These are phyloP conservation scores for Stephania cephalantha DNA, from an alignment of 164 flowering plant species.

Conservation along the genomic window DNA sequence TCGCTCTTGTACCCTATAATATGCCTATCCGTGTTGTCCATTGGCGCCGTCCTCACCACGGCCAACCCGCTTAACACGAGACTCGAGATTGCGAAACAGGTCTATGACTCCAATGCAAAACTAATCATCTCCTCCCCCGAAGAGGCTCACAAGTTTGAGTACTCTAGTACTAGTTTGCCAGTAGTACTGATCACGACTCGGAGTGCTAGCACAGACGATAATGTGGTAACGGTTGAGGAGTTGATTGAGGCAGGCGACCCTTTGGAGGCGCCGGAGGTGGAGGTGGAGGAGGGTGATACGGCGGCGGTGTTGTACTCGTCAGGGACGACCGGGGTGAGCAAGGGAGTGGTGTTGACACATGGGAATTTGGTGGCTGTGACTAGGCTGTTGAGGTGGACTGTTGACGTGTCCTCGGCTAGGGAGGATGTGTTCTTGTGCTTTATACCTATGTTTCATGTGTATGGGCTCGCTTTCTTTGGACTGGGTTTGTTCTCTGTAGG, in stretches of 20 bases:
- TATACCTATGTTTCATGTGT: constrained; percentile 77
- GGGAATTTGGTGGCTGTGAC: constrained; percentile 45
- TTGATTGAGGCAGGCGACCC: constrained; percentile 42
- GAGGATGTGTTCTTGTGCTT: constrained; percentile 50
- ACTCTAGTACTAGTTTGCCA: constrained; percentile 27
- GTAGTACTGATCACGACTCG: constrained; percentile 26
- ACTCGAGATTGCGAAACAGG: constrained; percentile 52
- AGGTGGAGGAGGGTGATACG: constrained; percentile 35
- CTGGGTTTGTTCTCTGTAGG: constrained; percentile 43
- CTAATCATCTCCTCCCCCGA: constrained; percentile 47
- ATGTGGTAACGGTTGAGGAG: constrained; percentile 38
- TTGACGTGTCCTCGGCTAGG: constrained; percentile 21
- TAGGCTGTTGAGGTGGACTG: constrained; percentile 44
- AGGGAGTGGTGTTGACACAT: constrained; percentile 66
- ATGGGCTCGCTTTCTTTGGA: constrained; percentile 58
- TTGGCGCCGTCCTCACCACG: constrained; percentile 60
- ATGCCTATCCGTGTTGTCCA: constrained; percentile 53
- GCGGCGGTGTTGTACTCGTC: constrained; percentile 75
- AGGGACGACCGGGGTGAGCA: constrained; percentile 78
- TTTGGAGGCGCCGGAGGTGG: constrained; percentile 17
- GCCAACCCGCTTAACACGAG: constrained; percentile 65
- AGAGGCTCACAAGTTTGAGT: constrained; percentile 37
- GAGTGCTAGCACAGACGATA: neutral
- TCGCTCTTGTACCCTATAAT: constrained; percentile 48
- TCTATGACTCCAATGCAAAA: constrained; percentile 46